Percentiles rank a stretch among this genome's conserved stretches.
Evolutionary conservation across 2,329 filamentous ascomycete genomes (phyloP).

Genomic region (Hypomyces perniciosus): DNA sequence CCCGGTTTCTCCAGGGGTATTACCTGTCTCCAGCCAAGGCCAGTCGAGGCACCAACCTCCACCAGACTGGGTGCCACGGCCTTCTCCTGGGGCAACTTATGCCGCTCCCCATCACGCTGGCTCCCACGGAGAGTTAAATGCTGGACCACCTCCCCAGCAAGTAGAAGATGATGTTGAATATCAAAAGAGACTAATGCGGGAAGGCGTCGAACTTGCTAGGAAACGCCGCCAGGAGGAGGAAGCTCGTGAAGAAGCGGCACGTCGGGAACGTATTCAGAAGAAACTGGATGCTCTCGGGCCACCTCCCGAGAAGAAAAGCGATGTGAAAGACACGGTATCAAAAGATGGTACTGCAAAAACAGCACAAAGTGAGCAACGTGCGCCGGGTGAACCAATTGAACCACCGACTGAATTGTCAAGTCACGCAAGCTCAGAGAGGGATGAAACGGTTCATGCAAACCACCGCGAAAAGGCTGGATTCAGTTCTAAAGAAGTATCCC

Average conservation of each 20-base stretch:
- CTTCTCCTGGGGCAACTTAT: constrained; percentile 39
- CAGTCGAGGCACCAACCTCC: constrained; percentile 22
- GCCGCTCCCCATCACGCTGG: constrained; percentile 32
- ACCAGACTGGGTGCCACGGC: constrained; percentile 25
- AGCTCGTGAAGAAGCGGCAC: constrained; percentile 65
- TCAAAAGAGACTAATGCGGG: constrained; percentile 67
- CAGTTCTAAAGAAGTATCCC: constrained; percentile 12
- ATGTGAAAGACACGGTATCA: constrained; percentile 43
- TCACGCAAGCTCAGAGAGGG: constrained; percentile 1
- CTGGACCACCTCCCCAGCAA: constrained; percentile 23
- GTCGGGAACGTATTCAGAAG: constrained; percentile 62
- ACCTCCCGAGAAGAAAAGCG: constrained; percentile 52
- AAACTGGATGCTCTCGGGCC: constrained; percentile 67
- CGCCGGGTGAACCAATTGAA: constrained; percentile 16
- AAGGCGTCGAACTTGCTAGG: constrained; percentile 62
- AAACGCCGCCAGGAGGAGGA: constrained; percentile 64
- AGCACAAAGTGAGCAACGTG: constrained; percentile 31
- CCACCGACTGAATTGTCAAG: constrained; percentile 10
- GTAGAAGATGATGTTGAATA: constrained; percentile 53
- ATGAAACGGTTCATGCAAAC: neutral
- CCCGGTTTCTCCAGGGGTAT: constrained; percentile 38
- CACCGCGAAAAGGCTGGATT: constrained; percentile 6
- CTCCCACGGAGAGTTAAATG: constrained; percentile 24
- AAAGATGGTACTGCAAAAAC: constrained; percentile 36
- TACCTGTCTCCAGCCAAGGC: constrained; percentile 22